phyloP scores from a whole-genome alignment of 805 yeast genomes.

The Kuraishia borneana region DNA sequence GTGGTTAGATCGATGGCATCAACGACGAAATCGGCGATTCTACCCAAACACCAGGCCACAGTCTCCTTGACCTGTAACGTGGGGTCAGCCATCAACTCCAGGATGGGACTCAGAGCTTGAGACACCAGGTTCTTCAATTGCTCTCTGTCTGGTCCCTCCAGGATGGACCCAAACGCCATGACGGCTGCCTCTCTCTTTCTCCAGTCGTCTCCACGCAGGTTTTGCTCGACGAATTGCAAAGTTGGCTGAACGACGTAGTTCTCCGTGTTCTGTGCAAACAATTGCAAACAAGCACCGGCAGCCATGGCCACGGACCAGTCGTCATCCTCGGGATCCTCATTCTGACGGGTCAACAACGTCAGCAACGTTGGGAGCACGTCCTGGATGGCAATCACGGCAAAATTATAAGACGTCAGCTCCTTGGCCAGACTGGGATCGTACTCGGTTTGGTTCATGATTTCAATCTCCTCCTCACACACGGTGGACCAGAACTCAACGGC shows the following conservation, averaged over 20 bases:
- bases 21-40: constrained; percentile 81
- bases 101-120: constrained; percentile 77
- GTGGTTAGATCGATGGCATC: constrained; percentile 58
- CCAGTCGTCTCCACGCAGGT: constrained; percentile 59
- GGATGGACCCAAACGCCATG: constrained; percentile 96
- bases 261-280: constrained; percentile 87
- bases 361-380: constrained; percentile 85
- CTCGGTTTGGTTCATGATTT: constrained; percentile 56
- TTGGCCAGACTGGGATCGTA: constrained; percentile 44
- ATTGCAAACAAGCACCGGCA: constrained; percentile 92
- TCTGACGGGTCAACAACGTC: constrained; percentile 71
- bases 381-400: constrained; percentile 73
- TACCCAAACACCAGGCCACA: constrained; percentile 96
- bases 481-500: constrained; percentile 99
- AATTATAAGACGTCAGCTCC: constrained; percentile 48
- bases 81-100: constrained; percentile 63
- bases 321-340: constrained; percentile 90
- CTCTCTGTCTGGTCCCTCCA: constrained; percentile 83
- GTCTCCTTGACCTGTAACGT: constrained; percentile 87
- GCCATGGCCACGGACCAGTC: constrained; percentile 99
- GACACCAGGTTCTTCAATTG: constrained; percentile 57
- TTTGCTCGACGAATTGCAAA: constrained; percentile 68
- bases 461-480: constrained; percentile 97
- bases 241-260: constrained; percentile 81
- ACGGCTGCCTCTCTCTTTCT: constrained; percentile 93